Base-by-base conservation (phyloP, 768 basidiomycete species). In the Mycena vulgaris region DNA sequence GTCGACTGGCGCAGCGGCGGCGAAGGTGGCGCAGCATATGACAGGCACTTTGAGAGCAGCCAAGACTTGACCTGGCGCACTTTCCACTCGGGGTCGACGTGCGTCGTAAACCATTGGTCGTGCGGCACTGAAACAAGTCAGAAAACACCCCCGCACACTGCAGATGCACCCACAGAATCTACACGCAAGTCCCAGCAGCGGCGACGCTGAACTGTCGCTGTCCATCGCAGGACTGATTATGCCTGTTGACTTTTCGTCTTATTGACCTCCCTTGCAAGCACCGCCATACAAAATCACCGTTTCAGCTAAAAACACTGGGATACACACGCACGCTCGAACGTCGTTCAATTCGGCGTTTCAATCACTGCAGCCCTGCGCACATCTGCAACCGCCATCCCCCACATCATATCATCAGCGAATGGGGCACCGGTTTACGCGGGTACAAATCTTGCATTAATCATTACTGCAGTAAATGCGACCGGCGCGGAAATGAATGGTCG, bases 81-180 rank as follows among this genome's bases (percentile, higher is more conserved):
- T 73, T 89, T 89, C 87, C 88, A 92, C 33, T 80, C 72, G 4
- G 88, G 83, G 67, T 90, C 87, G 75, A 92, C 76, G 75, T 92
- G 90, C 16, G 92, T 92, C n/a, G 90, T 81, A 52, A 93, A 81
- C 92, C 93, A 94, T 80, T 93, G 92, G 78, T 94, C 93, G 73
- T 89, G 87, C 0, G 90, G 88, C 27, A 94, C 92, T 91, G 68
- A 8, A 19, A 5, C n/a, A 9, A 55, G 55, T 69, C 37, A 53
- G 52, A 35, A 61, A 66, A 45, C 31, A 17, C 5, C 5, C 33
- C 25, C 23, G 42, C 30, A 25, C 48, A 33, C 27, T 25, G 17
- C 57, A 23, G 14, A 16, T 33, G 42, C 7, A 80, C 88, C 70
- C 73, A 91, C 90, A 83, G 75, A 88, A 87, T 77, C 89, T 83